Evolutionary conservation across 306 rosid species (phyloP), one percentile per base, ranked within the genome.

Genomic region (Inga leiocalycina): DNA sequence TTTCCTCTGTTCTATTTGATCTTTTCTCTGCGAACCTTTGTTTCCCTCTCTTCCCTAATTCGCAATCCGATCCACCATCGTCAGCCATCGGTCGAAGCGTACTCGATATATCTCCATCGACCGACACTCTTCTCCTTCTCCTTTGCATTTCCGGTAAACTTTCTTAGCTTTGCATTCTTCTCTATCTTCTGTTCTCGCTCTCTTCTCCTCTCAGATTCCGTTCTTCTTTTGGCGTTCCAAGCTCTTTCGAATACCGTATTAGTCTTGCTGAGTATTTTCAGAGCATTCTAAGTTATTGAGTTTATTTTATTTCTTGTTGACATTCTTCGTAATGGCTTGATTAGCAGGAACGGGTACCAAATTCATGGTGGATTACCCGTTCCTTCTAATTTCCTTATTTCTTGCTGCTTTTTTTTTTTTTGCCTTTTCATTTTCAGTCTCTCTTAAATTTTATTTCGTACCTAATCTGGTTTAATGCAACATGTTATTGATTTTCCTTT

Each of bases 111-210:
- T 49, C 51, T 49, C 51, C 71, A 8, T 7, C 48, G 49, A 30
- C 35, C 39, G 20, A 27, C 13, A 14, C 76, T 44, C 45, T 61
- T 61, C 67, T 44, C n/a, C 76, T 49, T 41, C 82, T 49, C 32
- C 72, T 46, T 39, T 75, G 51, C 71, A 45, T 32, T 56, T 5
- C 71, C 76, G 76, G 71, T 76, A 54, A 68, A 64, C 20, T 80
- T 49, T 24, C 9, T 39, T 14, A 15, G 6, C 0, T 22, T 16
- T 34, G 3, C 19, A 0, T 2, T 65, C n/a, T 65, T 62, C 81
- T 67, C 57, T 43, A 2, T 81, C 24, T 15, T 69, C 30, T 51
- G 73, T n/a, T 32, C 11, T 41, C 6, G 57, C 27, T 59, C 22
- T 14, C 30, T 19, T 68, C 27, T 24, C 11, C 19, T 27, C 48